These are phyloP conservation scores for Collybia sordida DNA, from an alignment of 768 basidiomycete species.

Conservation along the genomic window DNA sequence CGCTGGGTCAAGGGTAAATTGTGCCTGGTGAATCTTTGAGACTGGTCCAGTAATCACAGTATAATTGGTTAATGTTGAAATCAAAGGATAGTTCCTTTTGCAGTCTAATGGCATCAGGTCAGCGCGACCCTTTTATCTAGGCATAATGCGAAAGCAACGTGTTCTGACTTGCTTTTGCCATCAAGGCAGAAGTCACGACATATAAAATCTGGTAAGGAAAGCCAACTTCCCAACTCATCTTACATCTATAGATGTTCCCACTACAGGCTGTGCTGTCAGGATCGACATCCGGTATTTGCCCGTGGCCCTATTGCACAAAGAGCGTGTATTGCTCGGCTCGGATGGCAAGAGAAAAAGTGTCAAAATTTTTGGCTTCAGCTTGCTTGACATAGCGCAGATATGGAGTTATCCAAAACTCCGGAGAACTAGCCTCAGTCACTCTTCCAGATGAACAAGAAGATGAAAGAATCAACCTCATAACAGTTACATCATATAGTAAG, in stretches of 20 bases:
- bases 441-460: not conserved
- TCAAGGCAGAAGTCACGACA: not conserved
- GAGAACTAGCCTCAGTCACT: not conserved
- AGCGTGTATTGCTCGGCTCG: not conserved
- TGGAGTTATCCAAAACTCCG: too few species aligned
- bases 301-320: constrained; percentile 5
- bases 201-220: not conserved
- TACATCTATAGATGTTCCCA: too few species aligned
- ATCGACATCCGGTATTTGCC: constrained; percentile 7
- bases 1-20: not conserved
- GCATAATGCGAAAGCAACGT: constrained; percentile 10
- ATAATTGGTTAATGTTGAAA: not conserved
- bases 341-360: constrained; percentile 1
- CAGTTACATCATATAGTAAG: constrained; percentile 1
- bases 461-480: not conserved
- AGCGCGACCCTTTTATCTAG: too few species aligned
- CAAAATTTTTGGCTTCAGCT: not conserved
- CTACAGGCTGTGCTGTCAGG: not conserved
- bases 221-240: constrained; percentile 4
- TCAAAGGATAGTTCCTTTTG: not conserved
- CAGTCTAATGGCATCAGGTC: constrained; percentile 1
- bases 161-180: constrained; percentile 6
- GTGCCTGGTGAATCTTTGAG: constrained; percentile 3
- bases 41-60: not conserved
- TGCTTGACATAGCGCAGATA: not conserved